Evolutionary conservation across 768 basidiomycete genomes (phyloP).

Genomic region (Lentinus tigrinus): DNA sequence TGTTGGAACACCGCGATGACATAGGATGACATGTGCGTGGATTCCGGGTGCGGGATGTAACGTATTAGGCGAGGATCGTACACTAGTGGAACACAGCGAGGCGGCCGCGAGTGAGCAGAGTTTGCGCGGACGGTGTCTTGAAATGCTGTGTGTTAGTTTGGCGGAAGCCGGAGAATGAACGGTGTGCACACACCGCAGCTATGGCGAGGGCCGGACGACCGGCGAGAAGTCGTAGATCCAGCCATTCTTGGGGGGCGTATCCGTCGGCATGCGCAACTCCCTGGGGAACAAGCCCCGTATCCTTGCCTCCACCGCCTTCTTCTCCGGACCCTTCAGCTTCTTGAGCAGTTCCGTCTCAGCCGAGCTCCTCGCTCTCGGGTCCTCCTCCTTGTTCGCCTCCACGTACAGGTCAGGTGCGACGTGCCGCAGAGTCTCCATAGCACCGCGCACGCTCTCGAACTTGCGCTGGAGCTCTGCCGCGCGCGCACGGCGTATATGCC

Average conservation of each 20-base stretch:
- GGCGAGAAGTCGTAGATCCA: constrained; percentile 90
- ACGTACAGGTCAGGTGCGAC: constrained; percentile 57
- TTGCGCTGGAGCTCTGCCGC: constrained; percentile 72
- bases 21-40: not conserved
- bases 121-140: not conserved
- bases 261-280: constrained; percentile 81
- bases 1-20: not conserved
- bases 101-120: not conserved
- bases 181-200: constrained; percentile 1
- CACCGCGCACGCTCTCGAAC: constrained; percentile 76
- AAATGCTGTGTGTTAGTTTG: not conserved
- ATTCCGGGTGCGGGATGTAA: not conserved
- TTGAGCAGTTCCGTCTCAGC: constrained; percentile 61
- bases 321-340: constrained; percentile 62
- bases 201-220: constrained; percentile 13
- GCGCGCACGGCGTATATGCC: constrained; percentile 69
- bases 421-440: constrained; percentile 77
- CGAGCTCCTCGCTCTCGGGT: constrained; percentile 61
- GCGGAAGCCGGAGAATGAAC: not conserved
- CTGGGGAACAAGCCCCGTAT: constrained; percentile 84
- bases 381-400: constrained; percentile 73
- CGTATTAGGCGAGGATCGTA: not conserved
- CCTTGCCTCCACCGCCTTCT: constrained; percentile 71
- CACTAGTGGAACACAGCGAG: not conserved
- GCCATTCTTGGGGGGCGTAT: constrained; percentile 76